These are phyloP conservation scores for Chlorociboria aeruginascens DNA, from an alignment of 495 filamentous ascomycete species.

Conservation along the genomic window DNA sequence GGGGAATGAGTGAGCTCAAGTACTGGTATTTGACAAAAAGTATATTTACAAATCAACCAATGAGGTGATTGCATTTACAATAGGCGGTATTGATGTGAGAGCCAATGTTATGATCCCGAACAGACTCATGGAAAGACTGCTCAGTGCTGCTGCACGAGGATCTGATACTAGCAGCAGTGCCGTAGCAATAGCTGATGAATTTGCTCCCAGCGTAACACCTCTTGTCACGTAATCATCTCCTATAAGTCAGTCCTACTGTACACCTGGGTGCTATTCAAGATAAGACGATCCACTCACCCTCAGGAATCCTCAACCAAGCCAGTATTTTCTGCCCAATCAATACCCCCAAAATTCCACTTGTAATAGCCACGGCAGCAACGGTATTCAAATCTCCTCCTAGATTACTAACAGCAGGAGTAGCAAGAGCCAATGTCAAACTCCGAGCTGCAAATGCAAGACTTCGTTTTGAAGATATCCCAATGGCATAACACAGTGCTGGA, in stretches of 20 bases:
- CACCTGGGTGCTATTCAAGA: not conserved
- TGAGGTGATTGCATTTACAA: slow-evolving; percentile 25
- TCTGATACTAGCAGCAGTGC: slow-evolving; percentile 38
- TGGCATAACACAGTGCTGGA: slow-evolving; percentile 31
- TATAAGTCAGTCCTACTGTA: slow-evolving; percentile 6
- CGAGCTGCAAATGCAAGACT: slow-evolving; percentile 36
- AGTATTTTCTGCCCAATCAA: slow-evolving; percentile 33
- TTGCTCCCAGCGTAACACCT: slow-evolving; percentile 41
- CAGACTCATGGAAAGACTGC: slow-evolving; percentile 39
- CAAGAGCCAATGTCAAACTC: slow-evolving; percentile 41
- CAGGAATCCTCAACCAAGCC: slow-evolving; percentile 30
- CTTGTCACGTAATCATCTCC: slow-evolving; percentile 44
- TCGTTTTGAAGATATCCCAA: slow-evolving; percentile 33
- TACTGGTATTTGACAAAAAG: not conserved
- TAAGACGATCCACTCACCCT: slow-evolving; percentile 23
- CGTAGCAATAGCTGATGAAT: slow-evolving; percentile 40
- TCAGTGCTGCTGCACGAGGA: slow-evolving; percentile 40
- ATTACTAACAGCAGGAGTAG: slow-evolving; percentile 33
- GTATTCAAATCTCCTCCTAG: slow-evolving; percentile 40
- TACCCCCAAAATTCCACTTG: slow-evolving; percentile 40
- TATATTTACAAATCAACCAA: slow-evolving; percentile 24
- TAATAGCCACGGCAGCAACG: slow-evolving; percentile 37
- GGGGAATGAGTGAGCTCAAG: not conserved
- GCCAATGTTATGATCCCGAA: slow-evolving; percentile 42
- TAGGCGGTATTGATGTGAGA: slow-evolving; percentile 35